Conservation (phyloP, 2,329 filamentous ascomycete genomes). For the Aspergillus puulaauensis region DNA sequence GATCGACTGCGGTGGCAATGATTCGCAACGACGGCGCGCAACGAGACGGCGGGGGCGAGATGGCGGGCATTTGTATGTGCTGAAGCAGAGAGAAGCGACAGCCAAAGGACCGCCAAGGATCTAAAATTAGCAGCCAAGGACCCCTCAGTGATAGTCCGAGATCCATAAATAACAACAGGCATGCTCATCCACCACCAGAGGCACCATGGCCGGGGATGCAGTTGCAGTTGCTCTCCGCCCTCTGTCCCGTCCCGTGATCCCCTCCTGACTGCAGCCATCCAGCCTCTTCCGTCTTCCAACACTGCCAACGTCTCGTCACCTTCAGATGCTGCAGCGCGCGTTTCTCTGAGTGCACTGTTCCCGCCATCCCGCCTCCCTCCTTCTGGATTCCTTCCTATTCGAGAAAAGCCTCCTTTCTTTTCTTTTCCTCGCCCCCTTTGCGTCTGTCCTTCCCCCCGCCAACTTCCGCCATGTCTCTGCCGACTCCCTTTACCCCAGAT, state of each 20-base stretch:
- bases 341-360: constrained; percentile 5
- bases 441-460: background rate
- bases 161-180: constrained; percentile 8
- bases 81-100: background rate
- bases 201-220: background rate
- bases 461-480: constrained; percentile 14
- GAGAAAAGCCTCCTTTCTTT: constrained; percentile 6
- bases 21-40: background rate
- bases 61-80: background rate
- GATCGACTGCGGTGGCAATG: background rate
- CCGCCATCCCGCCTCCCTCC: background rate
- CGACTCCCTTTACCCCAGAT: constrained; percentile 30
- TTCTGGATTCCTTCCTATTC: constrained; percentile 8
- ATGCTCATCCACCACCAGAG: background rate
- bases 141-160: background rate
- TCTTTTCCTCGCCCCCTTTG: constrained; percentile 1
- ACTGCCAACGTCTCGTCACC: background rate
- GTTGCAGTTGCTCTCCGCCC: background rate
- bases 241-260: constrained; percentile 8
- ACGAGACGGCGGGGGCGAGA: background rate
- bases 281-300: background rate
- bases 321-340: constrained; percentile 9
- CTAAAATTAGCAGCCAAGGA: constrained; percentile 4
- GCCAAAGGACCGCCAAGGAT: background rate
- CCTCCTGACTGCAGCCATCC: background rate